phyloP scores from a whole-genome alignment of 495 filamentous ascomycete genomes.

The Neurospora sublineolata region DNA sequence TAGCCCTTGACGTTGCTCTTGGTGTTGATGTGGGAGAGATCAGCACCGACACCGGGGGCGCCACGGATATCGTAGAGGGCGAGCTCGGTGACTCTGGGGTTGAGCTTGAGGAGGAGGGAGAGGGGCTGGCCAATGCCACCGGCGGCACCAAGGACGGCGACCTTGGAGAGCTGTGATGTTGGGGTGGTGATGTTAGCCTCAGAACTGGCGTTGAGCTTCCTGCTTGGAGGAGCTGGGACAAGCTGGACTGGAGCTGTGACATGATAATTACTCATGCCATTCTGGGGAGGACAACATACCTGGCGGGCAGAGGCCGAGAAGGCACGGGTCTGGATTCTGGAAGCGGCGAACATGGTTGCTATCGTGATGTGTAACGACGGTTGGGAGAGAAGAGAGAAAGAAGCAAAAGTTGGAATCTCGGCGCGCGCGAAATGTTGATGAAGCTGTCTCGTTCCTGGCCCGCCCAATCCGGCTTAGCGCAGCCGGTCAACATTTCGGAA shows the following conservation, averaged over 20 bases:
- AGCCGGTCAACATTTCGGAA: not conserved
- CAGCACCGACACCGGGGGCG: slow-evolving; percentile 92
- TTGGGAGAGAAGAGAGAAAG: not conserved
- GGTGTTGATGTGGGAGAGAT: slow-evolving; percentile 97
- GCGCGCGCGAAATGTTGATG: not conserved
- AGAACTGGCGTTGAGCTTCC: not conserved
- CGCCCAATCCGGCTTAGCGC: not conserved
- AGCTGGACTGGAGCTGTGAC: slow-evolving; percentile 4
- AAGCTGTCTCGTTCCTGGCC: not conserved
- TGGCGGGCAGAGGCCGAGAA: slow-evolving; percentile 88
- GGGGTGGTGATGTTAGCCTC: not conserved
- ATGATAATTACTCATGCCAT: not conserved
- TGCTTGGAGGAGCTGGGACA: not conserved
- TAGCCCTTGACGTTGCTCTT: slow-evolving; percentile 91
- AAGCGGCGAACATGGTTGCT: slow-evolving; percentile 61
- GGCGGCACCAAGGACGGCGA: slow-evolving; percentile 87
- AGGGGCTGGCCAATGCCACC: slow-evolving; percentile 98
- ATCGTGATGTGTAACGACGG: not conserved
- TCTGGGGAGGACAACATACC: slow-evolving; percentile 40
- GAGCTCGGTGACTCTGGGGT: slow-evolving; percentile 81
- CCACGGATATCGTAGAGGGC: slow-evolving; percentile 95
- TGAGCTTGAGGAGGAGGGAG: slow-evolving; percentile 95
- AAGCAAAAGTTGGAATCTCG: not conserved
- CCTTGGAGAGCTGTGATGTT: slow-evolving; percentile 20
- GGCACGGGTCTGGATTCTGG: slow-evolving; percentile 72